phyloP scores from a whole-genome alignment of 2,329 filamentous ascomycete genomes.

The Pyrenophora graminea region DNA sequence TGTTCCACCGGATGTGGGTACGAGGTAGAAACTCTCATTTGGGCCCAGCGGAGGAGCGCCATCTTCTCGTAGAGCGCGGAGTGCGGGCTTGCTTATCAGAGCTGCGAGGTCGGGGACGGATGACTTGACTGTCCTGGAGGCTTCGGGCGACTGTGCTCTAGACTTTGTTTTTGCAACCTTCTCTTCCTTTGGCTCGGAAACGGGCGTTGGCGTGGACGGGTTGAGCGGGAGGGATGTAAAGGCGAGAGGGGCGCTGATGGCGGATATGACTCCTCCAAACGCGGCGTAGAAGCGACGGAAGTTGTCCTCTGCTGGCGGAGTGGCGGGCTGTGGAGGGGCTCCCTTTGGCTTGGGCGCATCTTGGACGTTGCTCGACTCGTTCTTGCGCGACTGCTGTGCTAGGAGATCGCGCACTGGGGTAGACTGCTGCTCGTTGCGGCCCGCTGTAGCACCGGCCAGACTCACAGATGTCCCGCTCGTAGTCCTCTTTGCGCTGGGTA shows the following conservation, averaged over 20 bases:
- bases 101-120: slow-evolving; percentile 77
- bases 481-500: slow-evolving; percentile 61
- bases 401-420: slow-evolving; percentile 42
- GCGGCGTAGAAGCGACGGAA: slow-evolving; percentile 92
- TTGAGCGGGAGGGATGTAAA: slow-evolving; percentile 86
- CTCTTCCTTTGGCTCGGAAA: slow-evolving; percentile 29
- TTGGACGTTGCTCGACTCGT: slow-evolving; percentile 23
- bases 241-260: slow-evolving; percentile 84
- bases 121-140: slow-evolving; percentile 42
- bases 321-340: slow-evolving; percentile 16
- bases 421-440: slow-evolving; percentile 33
- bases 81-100: slow-evolving; percentile 82
- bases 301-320: slow-evolving; percentile 65
- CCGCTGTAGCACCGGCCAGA: slow-evolving; percentile 73
- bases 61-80: slow-evolving; percentile 74
- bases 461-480: slow-evolving; percentile 74
- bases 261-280: slow-evolving; percentile 86
- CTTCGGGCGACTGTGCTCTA: slow-evolving; percentile 33
- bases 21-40: slow-evolving; percentile 76
- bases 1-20: slow-evolving; percentile 87
- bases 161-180: slow-evolving; percentile 30
- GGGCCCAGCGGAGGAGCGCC: slow-evolving; percentile 55
- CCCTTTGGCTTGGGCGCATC: slow-evolving; percentile 21
- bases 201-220: slow-evolving; percentile 31
- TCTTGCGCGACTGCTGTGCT: slow-evolving; percentile 37